A percentile compares a stretch with the other conserved stretches of the same genome.
phyloP scores from a whole-genome alignment of 2,329 filamentous ascomycete species.

The Claviceps cyperi region DNA sequence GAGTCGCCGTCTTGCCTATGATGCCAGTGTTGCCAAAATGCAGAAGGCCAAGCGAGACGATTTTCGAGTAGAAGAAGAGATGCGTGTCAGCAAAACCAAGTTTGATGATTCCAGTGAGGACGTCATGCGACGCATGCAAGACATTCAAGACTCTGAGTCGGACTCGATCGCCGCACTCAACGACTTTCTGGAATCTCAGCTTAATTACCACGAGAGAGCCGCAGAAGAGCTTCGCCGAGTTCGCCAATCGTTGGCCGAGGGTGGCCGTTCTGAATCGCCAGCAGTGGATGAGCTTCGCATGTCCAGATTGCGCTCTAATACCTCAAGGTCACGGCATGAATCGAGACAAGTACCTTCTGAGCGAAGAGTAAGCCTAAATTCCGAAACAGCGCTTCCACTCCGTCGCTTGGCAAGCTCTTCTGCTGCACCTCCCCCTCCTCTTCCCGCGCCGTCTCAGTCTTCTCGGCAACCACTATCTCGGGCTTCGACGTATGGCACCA shows the following conservation, averaged over 20 bases:
- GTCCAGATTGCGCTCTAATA: slow-evolving; percentile 32
- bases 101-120: slow-evolving; percentile 94
- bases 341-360: slow-evolving; percentile 1
- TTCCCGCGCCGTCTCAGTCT: slow-evolving; percentile 18
- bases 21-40: slow-evolving; percentile 78
- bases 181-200: slow-evolving; percentile 72
- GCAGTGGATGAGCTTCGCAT: slow-evolving; percentile 8
- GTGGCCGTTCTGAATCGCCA: slow-evolving; percentile 6
- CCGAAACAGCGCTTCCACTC: slow-evolving; percentile 31
- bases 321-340: slow-evolving; percentile 29
- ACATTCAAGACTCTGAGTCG: slow-evolving; percentile 82
- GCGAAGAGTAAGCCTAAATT: slow-evolving; percentile 5
- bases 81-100: slow-evolving; percentile 81
- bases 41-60: slow-evolving; percentile 90
- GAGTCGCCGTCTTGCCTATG: slow-evolving; percentile 74
- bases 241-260: slow-evolving; percentile 29
- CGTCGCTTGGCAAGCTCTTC: slow-evolving; percentile 23
- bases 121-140: slow-evolving; percentile 82
- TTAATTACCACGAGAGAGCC: slow-evolving; percentile 84
- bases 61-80: slow-evolving; percentile 82
- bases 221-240: slow-evolving; percentile 60
- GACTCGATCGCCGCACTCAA: slow-evolving; percentile 72
- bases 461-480: slow-evolving; percentile 2
- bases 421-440: slow-evolving; percentile 17
- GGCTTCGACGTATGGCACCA: slow-evolving; percentile 1